Evolutionary conservation across 495 filamentous ascomycete genomes (phyloP), one percentile per base, ranked within the genome.

Genomic region (Aspergillus leporis): DNA sequence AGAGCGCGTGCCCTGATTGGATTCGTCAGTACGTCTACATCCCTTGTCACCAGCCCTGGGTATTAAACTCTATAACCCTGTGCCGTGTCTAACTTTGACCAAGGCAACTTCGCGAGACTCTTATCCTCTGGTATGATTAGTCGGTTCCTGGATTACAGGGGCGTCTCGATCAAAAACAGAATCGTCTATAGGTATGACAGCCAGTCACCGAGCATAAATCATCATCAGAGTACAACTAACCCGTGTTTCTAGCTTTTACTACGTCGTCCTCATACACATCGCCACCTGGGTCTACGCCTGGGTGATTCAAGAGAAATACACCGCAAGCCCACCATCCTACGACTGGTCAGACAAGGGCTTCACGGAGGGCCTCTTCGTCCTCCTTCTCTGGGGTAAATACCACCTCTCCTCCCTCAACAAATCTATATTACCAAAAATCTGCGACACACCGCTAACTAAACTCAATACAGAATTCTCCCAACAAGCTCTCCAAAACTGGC

Each of bases 271-370:
- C n/a, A 25, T 73, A 19, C 77, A 80, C 56, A 59, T 78, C 16
- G 53, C 74, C 7, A 66, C 77, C 9, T 82, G 79, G 79, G 63
- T 75, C 16, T 81, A 79, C 51, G 73, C 61, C 19, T 80, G 77
- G 78, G 79, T 82, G 1, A 60, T 80, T n/a, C 77, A 81, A 63
- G 73, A 78, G 59, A 68, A 77, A 34, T 82, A 74, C 61, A 78
- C 75, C 10, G 61, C 66, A 0, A 71, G 75, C 49, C 72, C 73
- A 14, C 78, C 78, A 0, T 65, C 66, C 0, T 69, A 72, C 40
- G 78, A 81, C 59, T 81, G 75, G 73, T 61, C 69, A 2, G 73
- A 74, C 40, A 65, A 68, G 22, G 79, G 78, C 0, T 82, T 78
- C 36, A 66, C 68, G 2, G 68, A 79, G 38, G 79, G 75, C 4